Evolutionary conservation across 345 rosid genomes (phyloP), one percentile per base, ranked within the genome.

Genomic region (Stellera chamaejasme): DNA sequence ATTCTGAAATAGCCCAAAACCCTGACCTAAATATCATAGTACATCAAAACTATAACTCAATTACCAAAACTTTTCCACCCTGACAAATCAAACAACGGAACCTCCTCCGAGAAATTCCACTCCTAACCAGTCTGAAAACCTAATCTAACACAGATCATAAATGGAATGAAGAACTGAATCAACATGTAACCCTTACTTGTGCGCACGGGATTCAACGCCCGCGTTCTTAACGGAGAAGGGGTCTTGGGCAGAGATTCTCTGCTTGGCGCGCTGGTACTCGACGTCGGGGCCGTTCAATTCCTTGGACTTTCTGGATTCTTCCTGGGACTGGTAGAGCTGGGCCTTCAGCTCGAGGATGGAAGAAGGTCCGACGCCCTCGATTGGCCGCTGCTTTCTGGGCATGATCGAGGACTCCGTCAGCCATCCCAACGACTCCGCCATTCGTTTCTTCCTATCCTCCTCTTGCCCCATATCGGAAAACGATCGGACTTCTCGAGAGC

Each of bases 351-450:
- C 92, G 27, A 93, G 60, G 53, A 89, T 87, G 16, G 99, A 89
- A 11, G 91, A 82, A 27, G 85, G 71, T 19, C 99, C 99, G 0
- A 89, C 96, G 11, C 99, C 99, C 49, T 82, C 91, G 9, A 93
- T 93, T 14, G 86, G 73, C 13, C 94, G 84, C 66, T 84, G 96
- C 63, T 80, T 88, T 76, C 80, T 89, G 8, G 99, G 99, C 84
- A 87, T 70, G 27, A 93, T 87, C 2, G 96, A 65, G 2, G 97
- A 93, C 60, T 93, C 97, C 72, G 96, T 89, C 27, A 89, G 60
- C 99, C 99, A 93, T 80, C 96, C 99, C 57, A 87, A 63, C 27
- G 97, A 89, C 69, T 93, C 99, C 69, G 75, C 83, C 69, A 66
- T 75, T 57, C 70, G 81, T 62, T 91, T 74, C 76, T 65, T 86